phyloP scores from a whole-genome alignment of 1,284 basidiomycete species.

The Bjerkandera adusta region DNA sequence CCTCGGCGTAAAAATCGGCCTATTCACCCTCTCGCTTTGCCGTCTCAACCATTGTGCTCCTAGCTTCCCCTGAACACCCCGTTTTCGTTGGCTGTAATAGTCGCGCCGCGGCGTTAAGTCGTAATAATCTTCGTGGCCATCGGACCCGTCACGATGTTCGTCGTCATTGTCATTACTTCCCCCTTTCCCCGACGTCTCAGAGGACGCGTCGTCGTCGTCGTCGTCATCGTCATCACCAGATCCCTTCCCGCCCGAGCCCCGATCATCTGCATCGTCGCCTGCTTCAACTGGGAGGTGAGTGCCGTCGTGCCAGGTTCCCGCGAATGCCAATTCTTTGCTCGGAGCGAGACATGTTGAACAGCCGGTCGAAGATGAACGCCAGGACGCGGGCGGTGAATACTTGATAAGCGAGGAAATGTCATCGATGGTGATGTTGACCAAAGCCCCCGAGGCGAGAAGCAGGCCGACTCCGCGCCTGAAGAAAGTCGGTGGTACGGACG shows the following conservation, averaged over 20 bases:
- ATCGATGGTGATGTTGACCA: constrained; percentile 42
- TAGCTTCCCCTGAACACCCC: background rate
- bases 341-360: constrained; percentile 38
- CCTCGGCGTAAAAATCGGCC: constrained; percentile 26
- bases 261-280: constrained; percentile 24
- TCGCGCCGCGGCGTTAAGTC: no score
- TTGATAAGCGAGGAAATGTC: constrained; percentile 41
- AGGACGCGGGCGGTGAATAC: constrained; percentile 39
- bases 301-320: constrained; percentile 42
- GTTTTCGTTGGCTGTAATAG: background rate
- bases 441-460: no score
- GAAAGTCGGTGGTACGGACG: no score
- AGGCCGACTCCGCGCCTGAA: no score
- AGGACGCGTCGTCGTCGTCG: constrained; percentile 19
- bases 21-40: constrained; percentile 16
- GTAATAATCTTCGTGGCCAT: constrained; percentile 3
- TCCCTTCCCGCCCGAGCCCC: background rate
- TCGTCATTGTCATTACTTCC: constrained; percentile 11
- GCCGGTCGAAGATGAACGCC: constrained; percentile 34
- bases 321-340: constrained; percentile 25
- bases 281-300: constrained; percentile 33
- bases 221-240: constrained; percentile 19
- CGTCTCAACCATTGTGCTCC: constrained; percentile 2
- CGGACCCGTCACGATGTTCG: constrained; percentile 8
- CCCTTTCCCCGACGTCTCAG: constrained; percentile 12